A percentile compares a stretch with the other conserved stretches of the same genome.
phyloP scores from a whole-genome alignment of 192 early-diverging fungal species.

The Jimgerdemannia flammicorona region DNA sequence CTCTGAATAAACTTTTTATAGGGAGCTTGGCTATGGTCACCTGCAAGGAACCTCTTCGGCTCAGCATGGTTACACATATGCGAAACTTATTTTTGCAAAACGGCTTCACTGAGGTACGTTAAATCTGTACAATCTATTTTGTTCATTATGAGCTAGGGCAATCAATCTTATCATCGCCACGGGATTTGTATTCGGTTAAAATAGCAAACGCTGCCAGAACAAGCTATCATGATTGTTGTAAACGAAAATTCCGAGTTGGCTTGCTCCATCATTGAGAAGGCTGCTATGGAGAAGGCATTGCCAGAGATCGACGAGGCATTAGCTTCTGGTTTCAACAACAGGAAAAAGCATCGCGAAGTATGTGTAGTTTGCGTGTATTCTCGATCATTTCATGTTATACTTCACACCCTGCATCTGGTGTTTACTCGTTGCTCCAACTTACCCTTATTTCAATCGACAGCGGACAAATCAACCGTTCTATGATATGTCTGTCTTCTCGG shows the following conservation, averaged over 20 bases:
- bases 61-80: constrained; percentile 75
- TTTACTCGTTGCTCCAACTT: neutral
- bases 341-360: constrained; percentile 85
- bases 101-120: constrained; percentile 65
- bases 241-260: constrained; percentile 93
- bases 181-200: constrained; percentile 1
- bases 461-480: constrained; percentile 87
- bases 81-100: constrained; percentile 67
- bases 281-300: constrained; percentile 92
- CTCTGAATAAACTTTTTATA: constrained; percentile 77
- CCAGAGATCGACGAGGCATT: constrained; percentile 92
- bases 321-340: constrained; percentile 56
- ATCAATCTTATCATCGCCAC: neutral
- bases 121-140: neutral
- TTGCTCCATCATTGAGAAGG: constrained; percentile 92
- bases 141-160: neutral
- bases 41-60: constrained; percentile 88
- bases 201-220: constrained; percentile 72
- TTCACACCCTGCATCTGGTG: neutral
- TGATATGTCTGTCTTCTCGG: constrained; percentile 76
- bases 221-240: constrained; percentile 80
- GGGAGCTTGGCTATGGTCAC: constrained; percentile 85
- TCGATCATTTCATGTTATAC: neutral
- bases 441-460: constrained; percentile 17
- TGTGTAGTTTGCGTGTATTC: neutral